Base-by-base conservation (phyloP, 805 yeast species). In the Wickerhamomyces subpelliculosus region DNA sequence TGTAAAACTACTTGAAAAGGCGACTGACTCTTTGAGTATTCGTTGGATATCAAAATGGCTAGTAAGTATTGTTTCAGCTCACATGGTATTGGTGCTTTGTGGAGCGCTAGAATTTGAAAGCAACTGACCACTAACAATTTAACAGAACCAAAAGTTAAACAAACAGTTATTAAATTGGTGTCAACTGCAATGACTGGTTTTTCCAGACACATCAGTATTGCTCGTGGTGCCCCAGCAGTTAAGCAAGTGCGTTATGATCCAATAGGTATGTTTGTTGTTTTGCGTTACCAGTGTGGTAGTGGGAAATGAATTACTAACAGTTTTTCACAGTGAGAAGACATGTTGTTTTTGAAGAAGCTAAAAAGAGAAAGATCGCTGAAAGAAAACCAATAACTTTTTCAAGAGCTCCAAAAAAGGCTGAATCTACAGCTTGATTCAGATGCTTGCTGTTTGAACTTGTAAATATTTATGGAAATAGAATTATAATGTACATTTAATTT, bases 131-230 rank as follows among this genome's bases (percentile, higher is more conserved):
- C 35, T 34, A 30, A 38, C 39, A 8, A 17, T 14, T 27, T 6
- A 24, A 48, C 43, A 58, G 73, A 83, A 60, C 78, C 82, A 32
- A 85, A 85, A 63, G 72, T 84, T 20, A 79, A 88, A 54, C 79
- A 79, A 49, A 83, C 95, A 4, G 79, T 89, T 55, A 82, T 90
- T 41, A 86, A 87, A 61, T 73, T 90, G 45, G 68, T 89, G 3
- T 90, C 97, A 2, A 73, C 93, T 2, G 97, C 97, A 14, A 76
- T 82, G 50, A 89, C 97, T 1, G 97, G 97, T 1, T 85, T 72
- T 61, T 78, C 78, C 57, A 78, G 94, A 57, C 81, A 88, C 58
- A 75, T 88, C 47, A 68, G 78, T 36, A 75, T 89, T 34, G 93
- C 88, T 35, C 80, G 96, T 67, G 78, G 84, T 38, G 78, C 94